These are phyloP conservation scores for Cudoniella acicularis DNA, from an alignment of 495 filamentous ascomycete species.

Conservation along the genomic window DNA sequence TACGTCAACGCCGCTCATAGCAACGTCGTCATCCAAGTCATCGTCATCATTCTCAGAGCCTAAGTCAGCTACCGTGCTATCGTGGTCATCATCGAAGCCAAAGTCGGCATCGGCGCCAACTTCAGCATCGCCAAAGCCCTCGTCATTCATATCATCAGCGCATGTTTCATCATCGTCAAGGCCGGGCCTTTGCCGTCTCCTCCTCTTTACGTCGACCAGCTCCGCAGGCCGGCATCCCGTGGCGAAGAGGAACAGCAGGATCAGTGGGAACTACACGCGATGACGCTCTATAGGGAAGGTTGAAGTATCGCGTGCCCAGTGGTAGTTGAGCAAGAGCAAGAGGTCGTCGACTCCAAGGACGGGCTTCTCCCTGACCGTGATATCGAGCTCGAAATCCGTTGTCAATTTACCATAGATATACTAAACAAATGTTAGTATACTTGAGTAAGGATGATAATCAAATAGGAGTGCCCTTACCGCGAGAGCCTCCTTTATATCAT, in stretches of 20 bases:
- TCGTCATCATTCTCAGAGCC: slow-evolving; percentile 1
- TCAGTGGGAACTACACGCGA: slow-evolving; percentile 16
- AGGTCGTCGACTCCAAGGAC: slow-evolving; percentile 27
- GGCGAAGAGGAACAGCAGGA: slow-evolving; percentile 16
- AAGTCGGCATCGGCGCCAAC: slow-evolving; percentile 1
- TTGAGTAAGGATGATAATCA: background rate
- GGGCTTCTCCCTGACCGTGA: slow-evolving; percentile 23
- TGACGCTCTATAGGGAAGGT: slow-evolving; percentile 26
- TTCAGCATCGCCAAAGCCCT: slow-evolving; percentile 1
- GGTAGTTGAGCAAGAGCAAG: slow-evolving; percentile 24
- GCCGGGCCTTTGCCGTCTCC: slow-evolving; percentile 1
- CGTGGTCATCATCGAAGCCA: background rate
- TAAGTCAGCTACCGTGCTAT: slow-evolving; percentile 4
- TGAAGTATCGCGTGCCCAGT: slow-evolving; percentile 28
- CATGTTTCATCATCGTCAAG: slow-evolving; percentile 7
- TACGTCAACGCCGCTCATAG: slow-evolving; percentile 2
- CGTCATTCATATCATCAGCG: slow-evolving; percentile 4
- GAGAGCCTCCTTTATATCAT: slow-evolving; percentile 26
- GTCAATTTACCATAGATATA: slow-evolving; percentile 25
- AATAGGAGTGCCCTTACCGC: slow-evolving; percentile 30
- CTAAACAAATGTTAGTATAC: slow-evolving; percentile 15
- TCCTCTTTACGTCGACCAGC: slow-evolving; percentile 18
- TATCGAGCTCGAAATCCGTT: slow-evolving; percentile 26
- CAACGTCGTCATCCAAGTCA: slow-evolving; percentile 1
- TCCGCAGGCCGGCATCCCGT: slow-evolving; percentile 18